phyloP scores from a whole-genome alignment of 768 basidiomycete genomes.

The Exsudoporus frostii region DNA sequence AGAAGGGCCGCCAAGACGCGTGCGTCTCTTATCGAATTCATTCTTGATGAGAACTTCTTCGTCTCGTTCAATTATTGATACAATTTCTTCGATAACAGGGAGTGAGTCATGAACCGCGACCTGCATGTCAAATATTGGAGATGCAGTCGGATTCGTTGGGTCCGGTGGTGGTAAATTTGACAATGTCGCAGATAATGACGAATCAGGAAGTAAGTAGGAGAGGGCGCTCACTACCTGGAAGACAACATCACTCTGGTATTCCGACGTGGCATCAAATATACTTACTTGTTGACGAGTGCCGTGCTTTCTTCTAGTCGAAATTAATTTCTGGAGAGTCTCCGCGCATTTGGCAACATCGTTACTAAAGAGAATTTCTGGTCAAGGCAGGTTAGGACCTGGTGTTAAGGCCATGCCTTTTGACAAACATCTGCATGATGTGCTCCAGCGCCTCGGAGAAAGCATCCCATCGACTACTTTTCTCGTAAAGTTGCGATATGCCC shows the following conservation, averaged over 20 bases:
- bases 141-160: conserved; percentile 65
- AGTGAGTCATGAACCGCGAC: conserved; percentile 66
- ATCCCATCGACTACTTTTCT: conserved; percentile 57
- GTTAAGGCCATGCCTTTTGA: conserved; percentile 47
- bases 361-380: conserved; percentile 37
- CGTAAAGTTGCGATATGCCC: conserved; percentile 75
- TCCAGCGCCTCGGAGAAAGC: conserved; percentile 52
- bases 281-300: conserved; percentile 60
- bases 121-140: conserved; percentile 57
- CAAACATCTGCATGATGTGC: conserved; percentile 55
- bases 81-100: conserved; percentile 68
- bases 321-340: conserved; percentile 72
- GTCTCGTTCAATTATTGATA: conserved; percentile 56
- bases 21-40: conserved; percentile 77
- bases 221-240: conserved; percentile 65
- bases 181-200: conserved; percentile 59
- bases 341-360: conserved; percentile 77
- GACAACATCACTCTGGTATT: neutral
- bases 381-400: neutral
- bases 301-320: conserved; percentile 57
- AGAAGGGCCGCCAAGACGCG: conserved; percentile 65
- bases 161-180: conserved; percentile 70
- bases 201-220: conserved; percentile 69
- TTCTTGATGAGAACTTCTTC: conserved; percentile 56
- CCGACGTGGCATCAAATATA: neutral